Evolutionary conservation across 2,329 filamentous ascomycete genomes (phyloP).

Genomic region (Fusarium sp.): DNA sequence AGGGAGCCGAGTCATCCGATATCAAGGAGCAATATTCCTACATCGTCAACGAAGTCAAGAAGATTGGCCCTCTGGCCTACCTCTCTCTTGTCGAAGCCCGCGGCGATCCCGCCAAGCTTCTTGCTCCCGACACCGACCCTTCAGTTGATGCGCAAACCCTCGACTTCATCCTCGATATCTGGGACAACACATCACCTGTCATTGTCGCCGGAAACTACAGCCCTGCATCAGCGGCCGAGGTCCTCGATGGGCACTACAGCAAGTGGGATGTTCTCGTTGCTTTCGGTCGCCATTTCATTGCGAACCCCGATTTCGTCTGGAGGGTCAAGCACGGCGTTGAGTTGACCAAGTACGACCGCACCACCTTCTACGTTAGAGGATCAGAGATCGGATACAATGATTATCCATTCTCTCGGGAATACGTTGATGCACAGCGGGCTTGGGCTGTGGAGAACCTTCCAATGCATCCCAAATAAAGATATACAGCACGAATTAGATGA

Average conservation of each 20-base stretch:
- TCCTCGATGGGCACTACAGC: conserved; percentile 43
- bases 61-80: conserved; percentile 47
- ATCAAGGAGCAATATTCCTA: conserved; percentile 40
- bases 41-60: conserved; percentile 45
- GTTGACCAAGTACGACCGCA: conserved; percentile 42
- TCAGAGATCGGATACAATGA: conserved; percentile 39
- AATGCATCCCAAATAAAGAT: conserved; percentile 4
- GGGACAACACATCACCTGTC: conserved; percentile 47
- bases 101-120: conserved; percentile 32
- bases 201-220: conserved; percentile 46
- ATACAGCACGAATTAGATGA: not conserved
- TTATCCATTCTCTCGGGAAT: conserved; percentile 33
- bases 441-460: conserved; percentile 20
- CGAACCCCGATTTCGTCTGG: conserved; percentile 48
- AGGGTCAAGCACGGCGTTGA: conserved; percentile 40
- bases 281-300: conserved; percentile 46
- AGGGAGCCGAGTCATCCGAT: conserved; percentile 40
- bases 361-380: conserved; percentile 40
- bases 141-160: conserved; percentile 49
- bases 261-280: conserved; percentile 48
- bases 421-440: conserved; percentile 10
- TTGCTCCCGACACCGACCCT: conserved; percentile 39
- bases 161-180: conserved; percentile 48
- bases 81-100: conserved; percentile 47
- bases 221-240: conserved; percentile 25